phyloP scores from a whole-genome alignment of 768 basidiomycete species.

The Pisolithus albus region DNA sequence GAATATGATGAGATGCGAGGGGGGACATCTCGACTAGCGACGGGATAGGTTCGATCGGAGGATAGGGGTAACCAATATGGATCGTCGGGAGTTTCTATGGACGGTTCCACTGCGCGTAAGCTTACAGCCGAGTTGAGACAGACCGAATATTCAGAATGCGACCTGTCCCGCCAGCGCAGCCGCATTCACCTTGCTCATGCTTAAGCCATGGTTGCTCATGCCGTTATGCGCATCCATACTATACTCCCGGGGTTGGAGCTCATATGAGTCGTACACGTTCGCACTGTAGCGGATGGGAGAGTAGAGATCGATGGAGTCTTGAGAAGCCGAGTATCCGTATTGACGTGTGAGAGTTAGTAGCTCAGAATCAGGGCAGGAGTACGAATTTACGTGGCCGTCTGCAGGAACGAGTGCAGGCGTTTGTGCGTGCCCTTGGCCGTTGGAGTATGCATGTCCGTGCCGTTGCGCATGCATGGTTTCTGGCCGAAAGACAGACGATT shows the following conservation, averaged over 20 bases:
- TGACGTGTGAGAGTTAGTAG: conserved; percentile 7
- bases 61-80: too few relatives aligned
- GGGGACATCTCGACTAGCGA: too few relatives aligned
- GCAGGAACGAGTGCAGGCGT: background rate
- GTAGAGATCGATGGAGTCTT: conserved; percentile 15
- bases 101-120: too few relatives aligned
- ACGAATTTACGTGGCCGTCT: conserved; percentile 14
- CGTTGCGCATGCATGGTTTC: background rate
- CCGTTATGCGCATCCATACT: conserved; percentile 2
- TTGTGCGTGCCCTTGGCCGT: background rate
- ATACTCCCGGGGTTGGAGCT: conserved; percentile 29
- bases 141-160: background rate
- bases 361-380: background rate
- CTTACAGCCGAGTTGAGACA: too few relatives aligned
- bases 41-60: too few relatives aligned
- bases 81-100: too few relatives aligned
- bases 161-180: background rate
- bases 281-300: conserved; percentile 10
- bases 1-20: background rate
- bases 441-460: background rate
- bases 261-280: conserved; percentile 26
- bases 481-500: background rate
- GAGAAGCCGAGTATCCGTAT: conserved; percentile 14
- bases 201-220: background rate
- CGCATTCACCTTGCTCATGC: conserved; percentile 2